Conservation (phyloP, 148 eudicot genomes). For the Oxyria digyna region DNA sequence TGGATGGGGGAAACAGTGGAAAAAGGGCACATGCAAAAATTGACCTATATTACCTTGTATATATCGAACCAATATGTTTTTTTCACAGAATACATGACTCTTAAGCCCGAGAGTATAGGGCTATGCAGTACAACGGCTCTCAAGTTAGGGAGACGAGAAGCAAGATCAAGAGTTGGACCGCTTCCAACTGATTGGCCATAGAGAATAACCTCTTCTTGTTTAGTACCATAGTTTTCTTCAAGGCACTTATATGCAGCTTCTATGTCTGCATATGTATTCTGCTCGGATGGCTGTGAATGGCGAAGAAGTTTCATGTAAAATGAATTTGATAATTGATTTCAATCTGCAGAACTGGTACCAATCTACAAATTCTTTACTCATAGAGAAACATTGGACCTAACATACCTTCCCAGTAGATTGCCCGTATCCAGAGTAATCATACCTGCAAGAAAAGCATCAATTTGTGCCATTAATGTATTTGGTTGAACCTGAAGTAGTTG, state of each 20-base stretch:
- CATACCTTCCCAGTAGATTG: slow-evolving; percentile 69
- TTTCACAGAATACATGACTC: slow-evolving; percentile 64
- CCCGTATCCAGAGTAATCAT: slow-evolving; percentile 76
- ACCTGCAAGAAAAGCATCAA: slow-evolving; percentile 32
- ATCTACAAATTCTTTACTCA: not conserved
- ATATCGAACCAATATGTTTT: slow-evolving; percentile 61
- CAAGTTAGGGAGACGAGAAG: slow-evolving; percentile 50
- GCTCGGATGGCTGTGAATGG: slow-evolving; percentile 61
- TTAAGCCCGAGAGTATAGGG: slow-evolving; percentile 60
- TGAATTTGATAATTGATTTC: not conserved
- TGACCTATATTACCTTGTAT: slow-evolving; percentile 34
- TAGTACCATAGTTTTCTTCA: slow-evolving; percentile 52
- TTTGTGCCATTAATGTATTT: not conserved
- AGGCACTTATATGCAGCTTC: slow-evolving; percentile 75
- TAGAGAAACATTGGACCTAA: slow-evolving; percentile 2
- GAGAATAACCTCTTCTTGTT: slow-evolving; percentile 45
- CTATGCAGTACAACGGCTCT: slow-evolving; percentile 63
- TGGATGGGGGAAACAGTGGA: not conserved
- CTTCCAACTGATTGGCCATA: slow-evolving; percentile 74
- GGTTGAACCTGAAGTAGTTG: not conserved
- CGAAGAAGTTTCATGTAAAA: not conserved
- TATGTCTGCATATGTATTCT: slow-evolving; percentile 70
- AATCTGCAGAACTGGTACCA: not conserved
- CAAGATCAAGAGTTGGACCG: slow-evolving; percentile 65
- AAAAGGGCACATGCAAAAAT: not conserved